Base-by-base conservation (phyloP, 2,329 filamentous ascomycete genomes). In the Xylariales sp. region DNA sequence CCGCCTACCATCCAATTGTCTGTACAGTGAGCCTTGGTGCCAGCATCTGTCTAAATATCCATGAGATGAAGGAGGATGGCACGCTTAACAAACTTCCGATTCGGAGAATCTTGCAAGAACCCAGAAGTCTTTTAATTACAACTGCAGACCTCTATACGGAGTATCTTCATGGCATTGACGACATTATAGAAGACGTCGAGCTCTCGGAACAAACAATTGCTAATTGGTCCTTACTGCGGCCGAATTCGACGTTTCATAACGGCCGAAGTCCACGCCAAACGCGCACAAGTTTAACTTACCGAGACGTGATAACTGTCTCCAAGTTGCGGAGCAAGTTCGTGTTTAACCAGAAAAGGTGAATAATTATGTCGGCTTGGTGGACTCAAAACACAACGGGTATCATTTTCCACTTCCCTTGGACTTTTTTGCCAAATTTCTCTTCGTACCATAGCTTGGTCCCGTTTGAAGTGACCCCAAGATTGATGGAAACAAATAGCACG, bases 21-120 rank as follows among this genome's bases (percentile, higher is more conserved):
- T 96, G 93, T 71, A 98, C 96, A 1, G 90, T 98, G 70, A 97
- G 93, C 80, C 82, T 99, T 7, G 93, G 93, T 0, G 88, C 89
- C 9, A 88, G 88, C 55, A 83, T 97, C 8, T 93, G 95, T 65
- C 83, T 98, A 59, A 90, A 97, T 73, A 83, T 98, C 14, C 89
- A 92, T 77, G 84, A 84, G 73, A 90, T 86, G 78, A 88, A 85
- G 68, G 84, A 86, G 8, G 86, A 89, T 63, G 87, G 86, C n/a
- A 83, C 87, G 77, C 68, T 91, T 66, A 83, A 85, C 69, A 77
- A 79, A 12, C 78, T 80, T 43, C 86, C 84, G 16, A 80, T 80
- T 1, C 86, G 82, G 83, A 84, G 84, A 71, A 85, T 97, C 62
- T 79, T 97, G 12, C 94, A 97, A 78, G 94, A 97, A 79, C 91